phyloP scores from a whole-genome alignment of 441 rosid species.

The Cnidoscolus chayamansa region DNA sequence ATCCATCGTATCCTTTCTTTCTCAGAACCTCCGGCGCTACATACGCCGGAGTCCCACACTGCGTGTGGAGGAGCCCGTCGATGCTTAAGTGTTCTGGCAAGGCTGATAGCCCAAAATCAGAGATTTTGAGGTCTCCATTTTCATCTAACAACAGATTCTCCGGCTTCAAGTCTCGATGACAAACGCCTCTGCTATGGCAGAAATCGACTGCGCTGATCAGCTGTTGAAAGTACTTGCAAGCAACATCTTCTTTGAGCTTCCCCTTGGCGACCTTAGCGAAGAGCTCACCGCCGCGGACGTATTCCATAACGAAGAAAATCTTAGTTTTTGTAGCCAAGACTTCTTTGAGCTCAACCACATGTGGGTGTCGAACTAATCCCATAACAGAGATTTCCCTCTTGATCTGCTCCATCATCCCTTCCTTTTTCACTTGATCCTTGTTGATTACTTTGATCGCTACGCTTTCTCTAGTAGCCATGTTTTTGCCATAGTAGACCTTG shows the following conservation, averaged over 20 bases:
- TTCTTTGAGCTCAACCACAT: slow-evolving; percentile 63
- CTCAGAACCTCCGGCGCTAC: slow-evolving; percentile 82
- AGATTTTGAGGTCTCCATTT: slow-evolving; percentile 59
- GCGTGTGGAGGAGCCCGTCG: slow-evolving; percentile 74
- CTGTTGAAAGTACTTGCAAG: slow-evolving; percentile 74
- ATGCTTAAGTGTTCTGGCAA: slow-evolving; percentile 62
- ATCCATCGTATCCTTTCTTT: slow-evolving; percentile 73
- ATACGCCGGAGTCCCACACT: slow-evolving; percentile 83
- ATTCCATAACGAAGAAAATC: slow-evolving; percentile 78
- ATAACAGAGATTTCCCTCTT: slow-evolving; percentile 68
- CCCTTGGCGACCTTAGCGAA: slow-evolving; percentile 65
- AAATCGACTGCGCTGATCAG: slow-evolving; percentile 71
- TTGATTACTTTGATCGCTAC: slow-evolving; percentile 69
- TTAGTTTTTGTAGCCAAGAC: slow-evolving; percentile 70
- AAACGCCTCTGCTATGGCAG: slow-evolving; percentile 84
- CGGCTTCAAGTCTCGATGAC: slow-evolving; percentile 77
- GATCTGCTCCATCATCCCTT: slow-evolving; percentile 82
- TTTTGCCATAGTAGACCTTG: slow-evolving; percentile 60
- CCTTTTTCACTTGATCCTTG: slow-evolving; percentile 60
- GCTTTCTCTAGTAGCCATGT: slow-evolving; percentile 41
- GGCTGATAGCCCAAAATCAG: slow-evolving; percentile 79
- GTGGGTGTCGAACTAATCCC: slow-evolving; percentile 71
- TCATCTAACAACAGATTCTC: slow-evolving; percentile 75
- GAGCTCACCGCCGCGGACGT: slow-evolving; percentile 78
- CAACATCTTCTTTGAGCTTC: slow-evolving; percentile 56